Evolutionary conservation across 2,329 filamentous ascomycete genomes (phyloP).

Genomic region (Stenocarpella maydis): DNA sequence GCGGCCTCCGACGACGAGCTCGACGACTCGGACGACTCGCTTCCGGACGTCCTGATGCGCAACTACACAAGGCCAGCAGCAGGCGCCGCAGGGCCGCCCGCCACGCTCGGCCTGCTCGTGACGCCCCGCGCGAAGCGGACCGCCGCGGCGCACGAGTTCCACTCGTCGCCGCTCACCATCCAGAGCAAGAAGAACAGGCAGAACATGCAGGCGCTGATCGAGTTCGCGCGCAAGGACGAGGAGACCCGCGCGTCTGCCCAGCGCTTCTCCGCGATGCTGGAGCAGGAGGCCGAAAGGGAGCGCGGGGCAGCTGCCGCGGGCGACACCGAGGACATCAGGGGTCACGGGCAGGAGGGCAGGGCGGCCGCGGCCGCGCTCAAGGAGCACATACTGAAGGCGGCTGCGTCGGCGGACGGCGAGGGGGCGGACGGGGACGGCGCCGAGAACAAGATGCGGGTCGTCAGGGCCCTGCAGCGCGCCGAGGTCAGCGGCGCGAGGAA

Average conservation of each 20-base stretch:
- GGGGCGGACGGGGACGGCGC: conserved; percentile 54
- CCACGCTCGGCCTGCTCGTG: conserved; percentile 41
- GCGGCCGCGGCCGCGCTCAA: conserved; percentile 35
- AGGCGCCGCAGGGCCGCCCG: conserved; percentile 46
- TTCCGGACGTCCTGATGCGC: conserved; percentile 57
- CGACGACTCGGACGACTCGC: conserved; percentile 68
- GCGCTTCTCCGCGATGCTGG: conserved; percentile 49
- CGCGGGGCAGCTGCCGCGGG: conserved; percentile 31
- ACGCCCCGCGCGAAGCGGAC: conserved; percentile 60
- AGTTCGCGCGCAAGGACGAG: conserved; percentile 65
- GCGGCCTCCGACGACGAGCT: conserved; percentile 77
- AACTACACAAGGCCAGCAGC: conserved; percentile 44
- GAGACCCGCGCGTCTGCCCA: conserved; percentile 64
- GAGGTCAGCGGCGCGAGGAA: conserved; percentile 48
- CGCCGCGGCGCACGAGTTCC: conserved; percentile 46
- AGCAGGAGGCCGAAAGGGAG: conserved; percentile 39
- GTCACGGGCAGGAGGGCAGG: conserved; percentile 1
- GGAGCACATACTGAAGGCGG: conserved; percentile 44
- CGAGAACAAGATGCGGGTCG: conserved; percentile 48
- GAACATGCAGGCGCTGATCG: conserved; percentile 68
- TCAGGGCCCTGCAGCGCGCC: conserved; percentile 59
- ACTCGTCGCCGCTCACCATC: conserved; percentile 57
- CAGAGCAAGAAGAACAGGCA: conserved; percentile 65
- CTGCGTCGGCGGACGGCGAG: conserved; percentile 37
- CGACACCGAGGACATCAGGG: conserved; percentile 19